phyloP scores from a whole-genome alignment of 345 rosid genomes.

The Lenwebbia sp. region DNA sequence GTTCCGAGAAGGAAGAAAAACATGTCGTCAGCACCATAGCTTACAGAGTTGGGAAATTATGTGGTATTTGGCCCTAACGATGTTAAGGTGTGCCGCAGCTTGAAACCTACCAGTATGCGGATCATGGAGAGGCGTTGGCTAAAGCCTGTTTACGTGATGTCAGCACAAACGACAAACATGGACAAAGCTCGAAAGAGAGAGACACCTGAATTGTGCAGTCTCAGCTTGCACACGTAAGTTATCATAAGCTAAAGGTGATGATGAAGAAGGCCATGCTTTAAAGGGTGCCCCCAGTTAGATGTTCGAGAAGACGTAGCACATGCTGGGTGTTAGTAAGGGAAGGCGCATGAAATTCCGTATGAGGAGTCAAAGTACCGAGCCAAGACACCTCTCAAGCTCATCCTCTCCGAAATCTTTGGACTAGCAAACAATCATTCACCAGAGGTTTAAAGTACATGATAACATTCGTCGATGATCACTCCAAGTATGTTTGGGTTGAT shows the following conservation, averaged over 20 bases:
- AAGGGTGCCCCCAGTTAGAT: neutral
- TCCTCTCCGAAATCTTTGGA: constrained; percentile 6
- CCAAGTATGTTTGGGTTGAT: neutral
- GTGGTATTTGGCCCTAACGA: neutral
- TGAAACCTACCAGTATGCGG: neutral
- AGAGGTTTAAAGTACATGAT: constrained; percentile 1
- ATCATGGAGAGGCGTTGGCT: neutral
- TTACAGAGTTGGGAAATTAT: neutral
- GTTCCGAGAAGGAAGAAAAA: neutral
- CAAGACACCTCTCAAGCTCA: neutral
- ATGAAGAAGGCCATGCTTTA: neutral
- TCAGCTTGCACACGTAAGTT: neutral
- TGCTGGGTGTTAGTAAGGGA: neutral
- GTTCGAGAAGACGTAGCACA: neutral
- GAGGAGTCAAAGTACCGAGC: neutral
- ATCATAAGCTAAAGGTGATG: neutral
- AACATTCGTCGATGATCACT: constrained; percentile 2
- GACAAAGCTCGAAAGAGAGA: neutral
- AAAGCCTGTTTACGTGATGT: neutral
- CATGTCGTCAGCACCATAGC: neutral
- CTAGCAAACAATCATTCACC: neutral
- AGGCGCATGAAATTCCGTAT: neutral
- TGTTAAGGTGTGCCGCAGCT: neutral
- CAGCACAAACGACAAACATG: neutral
- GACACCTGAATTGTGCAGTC: neutral